Base-by-base conservation (phyloP, 1,284 basidiomycete species). In the Gymnopus androsaceus region DNA sequence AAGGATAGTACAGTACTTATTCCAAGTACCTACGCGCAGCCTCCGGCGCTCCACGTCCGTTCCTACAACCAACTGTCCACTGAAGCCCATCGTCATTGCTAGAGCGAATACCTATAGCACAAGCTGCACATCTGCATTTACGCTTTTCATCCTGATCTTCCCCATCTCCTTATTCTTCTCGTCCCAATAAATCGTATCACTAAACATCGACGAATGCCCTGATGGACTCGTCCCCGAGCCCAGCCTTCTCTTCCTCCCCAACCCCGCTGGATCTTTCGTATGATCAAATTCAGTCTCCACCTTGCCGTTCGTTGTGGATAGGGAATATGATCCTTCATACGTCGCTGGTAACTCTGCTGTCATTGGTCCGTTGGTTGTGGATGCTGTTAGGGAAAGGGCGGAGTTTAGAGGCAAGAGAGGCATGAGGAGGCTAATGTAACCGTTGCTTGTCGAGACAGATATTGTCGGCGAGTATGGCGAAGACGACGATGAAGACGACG, bases 271-370 rank as follows among this genome's bases (percentile, higher is more conserved):
- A 41, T 59, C 58, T n/a, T 56, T 46, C 11, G 37, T 28, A 33
- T 45, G 33, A 23, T 31, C 40, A 3, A 31, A 21, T 12, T 34
- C 21, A 15, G 58, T 28, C 9, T 17, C 19, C 9, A 36, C 40
- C 3, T 48, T 4, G 28, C 45, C 12, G 47, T 56, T 45, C 14
- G 41, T 34, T 23, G 60, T 52, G 27, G 44, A 14, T 21, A 62
- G 42, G 21, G 50, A 45, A 51, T 56, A 54, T 9, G 42, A 48
- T 25, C 55, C 52, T 33, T 61, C 59, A 47, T 51, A 61, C 9
- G 51, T 51, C 14, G 58, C 50, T 21, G 57, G 57, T 31, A 63
- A 45, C 34, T 34, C 37, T 4, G 55, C 59, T 23, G 54, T 57
- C n/a, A 55, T 54, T 8, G 27, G 11, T 9, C 46, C 55, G 23